Base-by-base conservation (phyloP, 805 yeast genomes). In the Kockiozyma suomiensis region DNA sequence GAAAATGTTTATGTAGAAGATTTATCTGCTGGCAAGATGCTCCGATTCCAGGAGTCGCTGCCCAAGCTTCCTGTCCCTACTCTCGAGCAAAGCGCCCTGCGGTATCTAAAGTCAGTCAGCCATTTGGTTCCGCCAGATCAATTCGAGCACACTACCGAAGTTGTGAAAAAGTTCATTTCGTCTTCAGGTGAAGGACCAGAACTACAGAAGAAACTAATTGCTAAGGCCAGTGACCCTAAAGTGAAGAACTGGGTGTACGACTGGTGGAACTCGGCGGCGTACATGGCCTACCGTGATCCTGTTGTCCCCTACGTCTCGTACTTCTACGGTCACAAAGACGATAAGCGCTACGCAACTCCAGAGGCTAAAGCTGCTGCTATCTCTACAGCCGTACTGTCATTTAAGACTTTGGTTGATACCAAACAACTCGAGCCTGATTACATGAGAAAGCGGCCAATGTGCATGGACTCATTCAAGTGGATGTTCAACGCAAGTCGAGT, bases 221-320 rank as follows among this genome's bases (percentile, higher is more conserved):
- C 79, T 26, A 83, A 84, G 66, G 86, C 93, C 30, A 68, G 75
- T 32, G 80, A 75, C 54, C 82, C 83, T 63, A 75, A 70, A 55
- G 78, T 76, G 58, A 86, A 90, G 71, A 93, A 93, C 74, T 93
- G 99, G 99, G 80, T 93, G 69, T 82, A 88, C 49, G 86, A 83
- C 61, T 90, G 87, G 81, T 93, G 99, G 99, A 96, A 93, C 74
- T 87, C 88, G 69, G 89, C 88, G 67, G 96, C 97, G 21, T 93
- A 93, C 75, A 79, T 93, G 78, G 85, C 87, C 42, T 92, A 90
- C 77, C 82, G 94, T 66, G 98, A 90, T 74, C 96, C 98, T 0
- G 88, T 93, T n/a, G 88, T 89, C 28, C 97, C 98, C 12, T 92
- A 85, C 71, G 97, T 90, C 38, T 88, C 96, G 21, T 93, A 93